phyloP scores from a whole-genome alignment of 495 filamentous ascomycete genomes.

The Venustampulla echinocandica region DNA sequence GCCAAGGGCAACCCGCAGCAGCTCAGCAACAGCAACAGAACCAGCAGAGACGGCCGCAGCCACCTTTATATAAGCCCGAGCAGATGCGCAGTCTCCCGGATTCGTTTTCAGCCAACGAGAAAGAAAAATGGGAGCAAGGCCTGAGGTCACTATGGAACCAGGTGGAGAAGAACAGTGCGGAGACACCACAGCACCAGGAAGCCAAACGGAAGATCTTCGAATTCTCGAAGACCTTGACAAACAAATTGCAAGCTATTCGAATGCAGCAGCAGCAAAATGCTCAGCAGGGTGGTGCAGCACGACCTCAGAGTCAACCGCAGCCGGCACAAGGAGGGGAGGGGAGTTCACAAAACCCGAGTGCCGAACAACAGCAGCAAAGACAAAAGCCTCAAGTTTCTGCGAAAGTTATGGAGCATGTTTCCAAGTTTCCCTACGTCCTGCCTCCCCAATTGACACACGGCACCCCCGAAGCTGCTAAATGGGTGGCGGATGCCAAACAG shows the following conservation, averaged over 20 bases:
- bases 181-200: conserved; percentile 46
- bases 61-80: conserved; percentile 34
- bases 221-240: conserved; percentile 54
- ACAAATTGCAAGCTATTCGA: conserved; percentile 42
- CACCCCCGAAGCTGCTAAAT: conserved; percentile 17
- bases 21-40: conserved; percentile 2
- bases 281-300: conserved; percentile 5
- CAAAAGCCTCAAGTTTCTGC: conserved; percentile 11
- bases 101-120: conserved; percentile 46
- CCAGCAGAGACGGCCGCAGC: conserved; percentile 7
- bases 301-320: conserved; percentile 13
- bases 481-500: conserved; percentile 20
- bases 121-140: conserved; percentile 54
- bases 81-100: conserved; percentile 34
- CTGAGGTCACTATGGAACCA: conserved; percentile 51
- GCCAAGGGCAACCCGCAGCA: conserved; percentile 15
- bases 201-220: conserved; percentile 58
- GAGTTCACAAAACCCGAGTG: neutral
- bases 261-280: conserved; percentile 13
- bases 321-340: conserved; percentile 13
- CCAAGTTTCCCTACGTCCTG: conserved; percentile 17
- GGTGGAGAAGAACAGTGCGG: conserved; percentile 48
- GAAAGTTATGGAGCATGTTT: conserved; percentile 25
- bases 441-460: conserved; percentile 11
- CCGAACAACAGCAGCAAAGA: conserved; percentile 9